Percentiles rank a stretch among this genome's conserved stretches.
Evolutionary conservation across 2,329 filamentous ascomycete genomes (phyloP).

Genomic region (Botryotinia calthae): DNA sequence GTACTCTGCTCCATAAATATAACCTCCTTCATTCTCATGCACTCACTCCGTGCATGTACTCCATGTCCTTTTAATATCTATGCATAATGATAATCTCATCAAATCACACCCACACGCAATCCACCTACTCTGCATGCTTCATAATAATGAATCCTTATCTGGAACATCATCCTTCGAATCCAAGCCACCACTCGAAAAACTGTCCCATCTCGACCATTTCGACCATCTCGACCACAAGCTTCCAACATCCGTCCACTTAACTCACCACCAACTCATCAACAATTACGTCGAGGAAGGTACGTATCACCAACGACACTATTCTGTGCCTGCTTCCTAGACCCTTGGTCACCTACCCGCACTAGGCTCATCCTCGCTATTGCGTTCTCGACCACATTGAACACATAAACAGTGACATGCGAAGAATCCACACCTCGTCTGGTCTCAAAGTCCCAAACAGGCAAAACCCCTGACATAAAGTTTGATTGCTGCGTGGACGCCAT

Average conservation of each 20-base stretch:
- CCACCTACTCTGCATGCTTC: neutral
- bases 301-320: neutral
- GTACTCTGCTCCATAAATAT: neutral
- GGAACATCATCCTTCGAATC: neutral
- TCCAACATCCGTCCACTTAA: neutral
- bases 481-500: neutral
- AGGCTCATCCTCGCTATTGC: neutral
- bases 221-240: neutral
- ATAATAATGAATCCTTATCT: neutral
- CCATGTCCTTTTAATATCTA: neutral
- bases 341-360: neutral
- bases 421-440: conserved; percentile 4
- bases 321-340: neutral
- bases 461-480: neutral
- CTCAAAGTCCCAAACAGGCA: neutral
- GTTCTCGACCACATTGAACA: neutral
- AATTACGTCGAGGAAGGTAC: neutral
- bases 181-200: neutral
- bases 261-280: neutral
- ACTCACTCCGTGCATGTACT: neutral
- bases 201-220: neutral
- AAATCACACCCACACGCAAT: neutral
- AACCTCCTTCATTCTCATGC: neutral
- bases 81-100: neutral
- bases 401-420: conserved; percentile 4